Percentiles rank a stretch among this genome's conserved stretches.
Conservation (phyloP, 805 yeast genomes). For the Metschnikowia henanensis region DNA sequence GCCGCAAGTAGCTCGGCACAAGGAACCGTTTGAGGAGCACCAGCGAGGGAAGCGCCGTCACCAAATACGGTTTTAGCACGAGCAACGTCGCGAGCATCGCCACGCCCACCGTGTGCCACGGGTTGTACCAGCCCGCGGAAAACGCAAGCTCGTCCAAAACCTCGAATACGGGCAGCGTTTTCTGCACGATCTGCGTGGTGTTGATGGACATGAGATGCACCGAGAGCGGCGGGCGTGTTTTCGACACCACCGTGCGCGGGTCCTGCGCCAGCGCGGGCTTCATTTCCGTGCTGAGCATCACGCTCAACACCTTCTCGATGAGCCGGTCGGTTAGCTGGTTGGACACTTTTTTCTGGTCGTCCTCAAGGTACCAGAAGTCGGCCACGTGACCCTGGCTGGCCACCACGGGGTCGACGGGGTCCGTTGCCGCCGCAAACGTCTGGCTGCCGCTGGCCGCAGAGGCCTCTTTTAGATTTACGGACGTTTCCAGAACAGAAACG, state of each 20-base stretch:
- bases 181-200: slow-evolving; percentile 58
- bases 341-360: slow-evolving; percentile 23
- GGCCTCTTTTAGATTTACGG: background rate
- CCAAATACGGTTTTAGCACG: slow-evolving; percentile 59
- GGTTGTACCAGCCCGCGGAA: slow-evolving; percentile 64
- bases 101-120: slow-evolving; percentile 59
- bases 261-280: slow-evolving; percentile 39
- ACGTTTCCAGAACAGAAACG: background rate
- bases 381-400: slow-evolving; percentile 17
- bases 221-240: slow-evolving; percentile 65
- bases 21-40: slow-evolving; percentile 54
- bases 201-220: slow-evolving; percentile 70
- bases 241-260: slow-evolving; percentile 59
- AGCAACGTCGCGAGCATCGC: slow-evolving; percentile 50
- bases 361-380: slow-evolving; percentile 26
- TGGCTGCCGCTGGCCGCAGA: background rate
- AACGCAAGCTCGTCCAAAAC: slow-evolving; percentile 55
- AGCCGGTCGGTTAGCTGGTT: slow-evolving; percentile 59
- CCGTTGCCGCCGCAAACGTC: background rate
- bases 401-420: background rate
- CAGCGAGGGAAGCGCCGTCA: slow-evolving; percentile 55
- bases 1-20: slow-evolving; percentile 62
- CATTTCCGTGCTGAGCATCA: slow-evolving; percentile 59
- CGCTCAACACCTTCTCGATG: slow-evolving; percentile 66
- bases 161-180: slow-evolving; percentile 63